Conservation (phyloP, 139 green algal species). For the Micromonas commoda region DNA sequence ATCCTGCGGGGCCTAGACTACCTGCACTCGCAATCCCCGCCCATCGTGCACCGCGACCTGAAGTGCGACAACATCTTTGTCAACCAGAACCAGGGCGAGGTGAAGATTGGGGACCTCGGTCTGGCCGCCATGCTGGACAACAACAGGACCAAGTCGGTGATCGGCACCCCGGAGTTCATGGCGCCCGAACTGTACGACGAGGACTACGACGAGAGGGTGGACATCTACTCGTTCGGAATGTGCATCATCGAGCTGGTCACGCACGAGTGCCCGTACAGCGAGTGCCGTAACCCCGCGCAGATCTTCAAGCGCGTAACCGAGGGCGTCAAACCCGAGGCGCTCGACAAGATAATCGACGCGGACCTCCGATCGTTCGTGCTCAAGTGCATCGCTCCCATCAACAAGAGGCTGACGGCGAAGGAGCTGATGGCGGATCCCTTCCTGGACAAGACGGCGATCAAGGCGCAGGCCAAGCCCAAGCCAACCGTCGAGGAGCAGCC, state of each 20-base stretch:
- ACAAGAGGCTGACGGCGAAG: conserved; percentile 62
- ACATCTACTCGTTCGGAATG: conserved; percentile 98
- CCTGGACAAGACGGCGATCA: conserved; percentile 55
- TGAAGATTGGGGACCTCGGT: conserved; percentile 98
- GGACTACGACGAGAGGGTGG: conserved; percentile 96
- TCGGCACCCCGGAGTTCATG: conserved; percentile 98
- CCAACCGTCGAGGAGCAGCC: background rate
- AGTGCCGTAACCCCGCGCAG: conserved; percentile 96
- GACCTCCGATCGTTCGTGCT: conserved; percentile 80
- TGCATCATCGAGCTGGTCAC: conserved; percentile 96
- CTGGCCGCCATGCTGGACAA: conserved; percentile 86
- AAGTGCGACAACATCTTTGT: conserved; percentile 78
- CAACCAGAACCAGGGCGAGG: conserved; percentile 74
- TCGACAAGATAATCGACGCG: conserved; percentile 68
- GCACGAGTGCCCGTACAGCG: conserved; percentile 93
- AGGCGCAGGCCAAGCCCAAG: conserved; percentile 45
- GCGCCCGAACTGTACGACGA: conserved; percentile 98
- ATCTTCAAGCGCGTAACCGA: conserved; percentile 97
- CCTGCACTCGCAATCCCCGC: conserved; percentile 77
- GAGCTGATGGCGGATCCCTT: conserved; percentile 89
- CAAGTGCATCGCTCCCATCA: conserved; percentile 69
- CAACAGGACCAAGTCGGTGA: conserved; percentile 79
- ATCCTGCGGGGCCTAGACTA: conserved; percentile 96
- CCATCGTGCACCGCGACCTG: conserved; percentile 92
- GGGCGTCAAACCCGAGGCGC: conserved; percentile 69